Evolutionary conservation across 2,329 filamentous ascomycete genomes (phyloP).

Genomic region (Aschersonia sp.): DNA sequence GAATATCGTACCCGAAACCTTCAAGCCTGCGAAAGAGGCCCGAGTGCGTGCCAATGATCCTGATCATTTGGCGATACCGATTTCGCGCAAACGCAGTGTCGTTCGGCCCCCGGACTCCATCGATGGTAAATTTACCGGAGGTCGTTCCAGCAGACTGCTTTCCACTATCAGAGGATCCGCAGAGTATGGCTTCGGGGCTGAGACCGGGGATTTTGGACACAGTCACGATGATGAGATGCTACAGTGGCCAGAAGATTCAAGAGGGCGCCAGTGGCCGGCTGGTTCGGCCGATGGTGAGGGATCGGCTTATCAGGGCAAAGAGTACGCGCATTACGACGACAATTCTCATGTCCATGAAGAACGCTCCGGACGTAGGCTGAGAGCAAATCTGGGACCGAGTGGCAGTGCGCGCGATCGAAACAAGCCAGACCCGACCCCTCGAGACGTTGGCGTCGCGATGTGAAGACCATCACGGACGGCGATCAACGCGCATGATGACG

Average conservation of each 20-base stretch:
- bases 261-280: too few relatives aligned
- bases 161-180: background rate
- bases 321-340: too few relatives aligned
- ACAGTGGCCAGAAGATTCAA: too few relatives aligned
- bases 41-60: constrained; percentile 16
- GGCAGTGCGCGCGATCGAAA: background rate
- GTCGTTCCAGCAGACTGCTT: constrained; percentile 17
- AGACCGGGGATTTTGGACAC: too few relatives aligned
- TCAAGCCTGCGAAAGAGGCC: constrained; percentile 46
- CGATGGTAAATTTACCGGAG: constrained; percentile 65
- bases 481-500: too few relatives aligned
- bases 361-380: too few relatives aligned
- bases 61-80: constrained; percentile 14
- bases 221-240: too few relatives aligned
- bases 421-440: background rate
- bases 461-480: background rate
- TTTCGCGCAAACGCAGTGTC: constrained; percentile 36
- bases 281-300: too few relatives aligned
- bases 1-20: constrained; percentile 79
- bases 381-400: background rate
- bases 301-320: too few relatives aligned
- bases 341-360: too few relatives aligned
- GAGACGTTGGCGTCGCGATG: background rate
- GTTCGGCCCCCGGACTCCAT: constrained; percentile 62
- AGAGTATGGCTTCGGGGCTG: background rate